Base-by-base conservation (phyloP, 805 yeast genomes). In the Barnettozyma pratensis region DNA sequence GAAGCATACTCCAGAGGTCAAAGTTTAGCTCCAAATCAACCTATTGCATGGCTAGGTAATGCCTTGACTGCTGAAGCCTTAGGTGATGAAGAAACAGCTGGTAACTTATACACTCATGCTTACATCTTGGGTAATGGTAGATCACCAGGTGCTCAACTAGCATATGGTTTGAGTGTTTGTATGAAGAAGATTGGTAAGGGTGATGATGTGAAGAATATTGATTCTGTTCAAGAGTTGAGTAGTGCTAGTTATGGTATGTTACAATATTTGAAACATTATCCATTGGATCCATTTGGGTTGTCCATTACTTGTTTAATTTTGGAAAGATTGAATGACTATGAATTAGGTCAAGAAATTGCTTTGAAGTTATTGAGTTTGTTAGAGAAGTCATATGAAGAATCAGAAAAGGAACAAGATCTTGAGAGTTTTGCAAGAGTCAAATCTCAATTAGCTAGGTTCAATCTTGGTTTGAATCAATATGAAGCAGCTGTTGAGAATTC, bases 1-100 rank as follows among this genome's bases (percentile, higher is more conserved):
- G 83, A 84, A 51, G 82, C 95, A 0, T 81, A 86, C 50, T 68
- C 73, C 37, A 77, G 88, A 53, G 85, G 94, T 0, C 92, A 87
- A 56, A 81, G 96, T 25, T 70, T 88, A 10, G 84, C 91, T 3
- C 97, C 99, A 3, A 85, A 82, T 46, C 76, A 74, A 45, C 72
- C 87, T 0, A 72, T 71, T 6, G 79, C 97, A 0, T 94, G 98
- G 98, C 63, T 87, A 32, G 97, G 96, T 1, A 81, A 83, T 58
- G 97, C 97, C 0, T 61, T 92, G 35, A 72, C 79, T 1, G 68
- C 74, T 6, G 76, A 77, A 47, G 77, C 73, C 0, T 55, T 61
- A 10, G 87, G 85, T 3, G 75, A 83, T 42, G 38, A 39, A 0
- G 65, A 62, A 1, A 72, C 69, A n/a, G 82, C 96, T 0, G 61